Conservation (phyloP, 75 land plant species). For the Gnetum montanum region DNA sequence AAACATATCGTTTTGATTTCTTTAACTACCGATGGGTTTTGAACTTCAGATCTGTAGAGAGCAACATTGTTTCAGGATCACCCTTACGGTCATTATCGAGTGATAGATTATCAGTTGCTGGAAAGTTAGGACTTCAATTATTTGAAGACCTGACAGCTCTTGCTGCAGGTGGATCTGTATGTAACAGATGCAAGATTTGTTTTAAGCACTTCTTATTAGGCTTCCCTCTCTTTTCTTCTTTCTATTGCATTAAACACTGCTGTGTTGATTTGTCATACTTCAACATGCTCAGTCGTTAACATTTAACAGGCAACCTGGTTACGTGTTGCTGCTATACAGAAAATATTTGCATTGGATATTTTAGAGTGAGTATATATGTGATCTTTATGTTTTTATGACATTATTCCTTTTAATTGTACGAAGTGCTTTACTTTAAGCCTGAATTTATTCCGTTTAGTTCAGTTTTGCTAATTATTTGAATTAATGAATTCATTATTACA, state of each 20-base stretch:
- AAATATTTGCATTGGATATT: constrained; percentile 87
- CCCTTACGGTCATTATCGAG: constrained; percentile 17
- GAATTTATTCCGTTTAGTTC: no score
- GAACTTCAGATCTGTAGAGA: constrained; percentile 43
- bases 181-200: constrained; percentile 22
- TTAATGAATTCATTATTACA: no score
- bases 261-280: no score
- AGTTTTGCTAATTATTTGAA: no score
- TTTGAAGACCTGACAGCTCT: constrained; percentile 97
- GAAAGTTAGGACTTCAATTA: constrained; percentile 76
- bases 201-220: no score
- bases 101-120: constrained; percentile 47
- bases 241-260: no score
- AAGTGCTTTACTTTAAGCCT: not conserved
- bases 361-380: constrained; percentile 93
- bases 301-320: constrained; percentile 88
- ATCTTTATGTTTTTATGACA: not conserved
- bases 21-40: not conserved
- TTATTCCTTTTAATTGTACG: not conserved
- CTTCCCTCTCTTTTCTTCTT: not conserved
- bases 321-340: constrained; percentile 56
- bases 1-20: not conserved
- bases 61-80: constrained; percentile 18
- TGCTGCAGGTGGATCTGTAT: constrained; percentile 99
- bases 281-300: no score